Evolutionary conservation across 208 protist genomes (phyloP), one percentile per base, ranked within the genome.

Genomic region (Vickermania spadyakhi): DNA sequence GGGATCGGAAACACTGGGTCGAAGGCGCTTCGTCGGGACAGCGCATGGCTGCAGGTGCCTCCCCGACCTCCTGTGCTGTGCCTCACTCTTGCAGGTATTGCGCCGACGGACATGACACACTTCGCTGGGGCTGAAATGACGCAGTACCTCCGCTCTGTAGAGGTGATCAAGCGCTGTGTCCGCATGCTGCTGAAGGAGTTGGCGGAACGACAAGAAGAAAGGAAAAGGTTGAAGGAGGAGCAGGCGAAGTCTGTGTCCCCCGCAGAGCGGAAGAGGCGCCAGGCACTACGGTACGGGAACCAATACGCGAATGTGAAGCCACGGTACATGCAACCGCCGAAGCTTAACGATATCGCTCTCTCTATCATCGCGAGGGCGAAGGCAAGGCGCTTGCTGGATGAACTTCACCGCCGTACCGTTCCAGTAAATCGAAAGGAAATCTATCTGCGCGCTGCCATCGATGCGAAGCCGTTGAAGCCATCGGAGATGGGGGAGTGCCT

Each of bases 371-470:
- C 86, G 13, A 72, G 86, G 22, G 77, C 80, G 3, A 85, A 89
- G 60, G 83, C 82, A 1, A 71, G 86, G 5, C 71, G 70, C 4
- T 28, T 93, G 28, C 73, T 93, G 57, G 72, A 89, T 57, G 59
- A 69, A 49, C 73, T 93, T 51, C 79, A 77, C 7, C 60, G 60
- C 31, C 72, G 76, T 29, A 74, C 82, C 30, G 70, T 93, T 27
- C 86, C 86, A 7, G 86, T 89, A 23, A 82, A 90, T 61, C 82
- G 86, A 41, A 82, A 78, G 60, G 75, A 81, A 62, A 79, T 74
- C 52, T 86, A 74, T 42, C 72, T 73, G 23, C 68, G 70, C 14
- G 69, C 75, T 7, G 77, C 77, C 52, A 55, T 51, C 25, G 73
- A 77, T 52, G 60, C 64, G 27, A 64, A 77, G 58, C 29, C 67